phyloP scores from a whole-genome alignment of 2,329 filamentous ascomycete genomes.

The Neodidymelliopsis sp. region DNA sequence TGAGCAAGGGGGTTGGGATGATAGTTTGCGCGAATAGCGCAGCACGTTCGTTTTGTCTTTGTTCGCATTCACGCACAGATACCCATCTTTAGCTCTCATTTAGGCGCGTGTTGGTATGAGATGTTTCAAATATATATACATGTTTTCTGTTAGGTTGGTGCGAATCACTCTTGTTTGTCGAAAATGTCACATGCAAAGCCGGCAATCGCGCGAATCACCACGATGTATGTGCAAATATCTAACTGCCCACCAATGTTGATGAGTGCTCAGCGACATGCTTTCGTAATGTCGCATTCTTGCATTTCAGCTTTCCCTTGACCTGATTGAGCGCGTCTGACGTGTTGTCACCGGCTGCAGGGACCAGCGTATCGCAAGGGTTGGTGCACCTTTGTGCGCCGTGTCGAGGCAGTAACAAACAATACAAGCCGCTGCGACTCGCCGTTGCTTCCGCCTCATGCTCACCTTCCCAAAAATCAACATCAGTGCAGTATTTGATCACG shows the following conservation, averaged over 20 bases:
- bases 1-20: slow-evolving; percentile 87
- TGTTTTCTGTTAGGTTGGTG: background rate
- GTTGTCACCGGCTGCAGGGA: slow-evolving; percentile 5
- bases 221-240: too few species aligned
- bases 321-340: slow-evolving; percentile 4
- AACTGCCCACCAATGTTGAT: too few species aligned
- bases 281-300: background rate
- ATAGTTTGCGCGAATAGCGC: slow-evolving; percentile 57
- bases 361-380: slow-evolving; percentile 7
- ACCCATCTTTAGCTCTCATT: slow-evolving; percentile 34
- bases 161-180: background rate
- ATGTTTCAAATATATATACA: background rate
- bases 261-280: too few species aligned
- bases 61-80: slow-evolving; percentile 41
- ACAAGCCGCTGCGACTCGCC: background rate
- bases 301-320: slow-evolving; percentile 9
- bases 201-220: background rate
- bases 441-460: background rate
- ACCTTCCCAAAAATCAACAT: slow-evolving; percentile 2
- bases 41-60: slow-evolving; percentile 24
- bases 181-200: background rate
- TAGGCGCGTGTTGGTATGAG: background rate
- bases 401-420: background rate
- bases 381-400: slow-evolving; percentile 3
- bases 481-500: slow-evolving; percentile 11